Conservation (phyloP, 2,329 filamentous ascomycete genomes). For the Orbilia ellipsospora region DNA sequence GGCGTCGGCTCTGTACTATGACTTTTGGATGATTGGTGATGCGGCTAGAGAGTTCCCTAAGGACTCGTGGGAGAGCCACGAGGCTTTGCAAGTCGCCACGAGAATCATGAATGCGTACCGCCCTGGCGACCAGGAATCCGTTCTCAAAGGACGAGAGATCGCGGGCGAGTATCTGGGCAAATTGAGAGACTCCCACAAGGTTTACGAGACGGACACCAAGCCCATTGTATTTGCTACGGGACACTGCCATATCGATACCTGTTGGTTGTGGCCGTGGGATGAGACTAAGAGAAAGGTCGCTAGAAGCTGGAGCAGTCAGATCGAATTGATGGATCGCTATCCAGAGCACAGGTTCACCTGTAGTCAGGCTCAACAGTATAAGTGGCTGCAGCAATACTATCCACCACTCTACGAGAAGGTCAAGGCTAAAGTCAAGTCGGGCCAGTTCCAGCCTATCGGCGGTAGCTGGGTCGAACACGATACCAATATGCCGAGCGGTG, state of each 20-base stretch:
- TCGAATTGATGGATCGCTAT: conserved; percentile 92
- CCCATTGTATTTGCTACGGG: conserved; percentile 88
- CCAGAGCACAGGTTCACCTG: conserved; percentile 92
- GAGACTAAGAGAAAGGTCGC: conserved; percentile 94
- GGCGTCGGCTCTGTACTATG: conserved; percentile 83
- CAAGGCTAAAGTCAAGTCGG: conserved; percentile 88
- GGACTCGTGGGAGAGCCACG: conserved; percentile 79
- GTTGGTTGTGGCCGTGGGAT: conserved; percentile 98
- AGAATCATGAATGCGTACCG: conserved; percentile 91
- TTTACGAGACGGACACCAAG: conserved; percentile 80
- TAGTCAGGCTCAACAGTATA: conserved; percentile 96
- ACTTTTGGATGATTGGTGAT: conserved; percentile 96
- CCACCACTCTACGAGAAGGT: conserved; percentile 89
- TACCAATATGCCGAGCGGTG: conserved; percentile 95
- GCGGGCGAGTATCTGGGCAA: conserved; percentile 84
- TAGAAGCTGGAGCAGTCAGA: conserved; percentile 96
- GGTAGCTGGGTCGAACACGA: conserved; percentile 99
- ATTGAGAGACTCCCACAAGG: conserved; percentile 81
- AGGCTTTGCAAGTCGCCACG: conserved; percentile 84
- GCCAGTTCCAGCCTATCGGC: conserved; percentile 92
- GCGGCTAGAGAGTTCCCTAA: conserved; percentile 89
- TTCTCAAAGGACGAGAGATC: conserved; percentile 82
- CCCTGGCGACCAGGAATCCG: conserved; percentile 79
- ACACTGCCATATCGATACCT: conserved; percentile 97
- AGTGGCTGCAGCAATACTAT: conserved; percentile 93